Conservation (phyloP, 805 yeast species). For the Blastobotrys parvus region DNA sequence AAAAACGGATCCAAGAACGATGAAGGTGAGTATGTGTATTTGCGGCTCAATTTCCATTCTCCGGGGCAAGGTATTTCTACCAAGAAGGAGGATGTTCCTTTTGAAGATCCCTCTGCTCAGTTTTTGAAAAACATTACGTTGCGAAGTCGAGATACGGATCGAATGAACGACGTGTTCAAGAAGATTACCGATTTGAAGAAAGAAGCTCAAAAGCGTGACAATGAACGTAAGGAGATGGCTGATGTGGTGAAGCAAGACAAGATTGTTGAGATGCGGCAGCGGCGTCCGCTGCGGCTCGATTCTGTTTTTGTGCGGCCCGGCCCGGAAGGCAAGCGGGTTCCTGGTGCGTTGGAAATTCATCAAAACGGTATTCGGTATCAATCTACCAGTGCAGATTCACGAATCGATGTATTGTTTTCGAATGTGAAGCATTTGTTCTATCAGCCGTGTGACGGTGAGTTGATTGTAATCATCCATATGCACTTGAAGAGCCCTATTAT, state of each 20-base stretch:
- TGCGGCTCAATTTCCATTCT: slow-evolving; percentile 84
- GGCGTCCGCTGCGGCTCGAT: slow-evolving; percentile 80
- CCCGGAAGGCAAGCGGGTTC: slow-evolving; percentile 93
- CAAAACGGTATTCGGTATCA: slow-evolving; percentile 95
- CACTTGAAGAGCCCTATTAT: slow-evolving; percentile 88
- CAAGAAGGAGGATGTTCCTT: slow-evolving; percentile 73
- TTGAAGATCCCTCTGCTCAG: slow-evolving; percentile 82
- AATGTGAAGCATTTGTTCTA: slow-evolving; percentile 90
- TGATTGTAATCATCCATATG: slow-evolving; percentile 85
- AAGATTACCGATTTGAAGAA: slow-evolving; percentile 88
- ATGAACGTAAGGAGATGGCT: slow-evolving; percentile 82
- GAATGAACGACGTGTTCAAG: slow-evolving; percentile 83
- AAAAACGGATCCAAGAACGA: slow-evolving; percentile 93
- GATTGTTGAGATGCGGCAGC: slow-evolving; percentile 69
- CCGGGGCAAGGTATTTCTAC: slow-evolving; percentile 78
- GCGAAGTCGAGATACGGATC: slow-evolving; percentile 82
- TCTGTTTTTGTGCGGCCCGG: slow-evolving; percentile 88
- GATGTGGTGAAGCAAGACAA: slow-evolving; percentile 92
- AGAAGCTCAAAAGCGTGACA: slow-evolving; percentile 82
- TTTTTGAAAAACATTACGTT: slow-evolving; percentile 81
- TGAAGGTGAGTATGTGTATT: slow-evolving; percentile 89
- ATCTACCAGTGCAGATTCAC: slow-evolving; percentile 78
- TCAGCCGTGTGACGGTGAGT: slow-evolving; percentile 93
- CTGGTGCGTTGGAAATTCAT: slow-evolving; percentile 85
- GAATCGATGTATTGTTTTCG: slow-evolving; percentile 78